Percentiles rank a stretch among this genome's conserved stretches.
phyloP scores from a whole-genome alignment of 148 eudicot species.

The Diospyros kaki region DNA sequence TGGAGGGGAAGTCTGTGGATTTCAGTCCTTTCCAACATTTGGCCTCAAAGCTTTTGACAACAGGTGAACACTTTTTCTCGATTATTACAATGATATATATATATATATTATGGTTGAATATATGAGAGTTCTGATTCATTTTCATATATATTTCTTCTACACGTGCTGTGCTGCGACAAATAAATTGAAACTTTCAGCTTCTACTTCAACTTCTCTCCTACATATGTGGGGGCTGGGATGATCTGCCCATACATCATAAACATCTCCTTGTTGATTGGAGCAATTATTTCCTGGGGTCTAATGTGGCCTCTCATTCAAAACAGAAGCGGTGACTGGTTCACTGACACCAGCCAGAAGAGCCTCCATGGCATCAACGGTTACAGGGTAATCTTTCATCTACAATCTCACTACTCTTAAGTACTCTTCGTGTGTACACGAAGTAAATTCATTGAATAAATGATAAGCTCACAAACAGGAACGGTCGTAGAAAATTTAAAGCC shows the following conservation, averaged over 20 bases:
- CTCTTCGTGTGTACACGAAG: too few species aligned
- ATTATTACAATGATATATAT: neutral
- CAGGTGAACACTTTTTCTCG: slow-evolving; percentile 4
- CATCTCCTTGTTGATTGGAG: slow-evolving; percentile 25
- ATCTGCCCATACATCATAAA: slow-evolving; percentile 37
- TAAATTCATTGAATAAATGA: too few species aligned
- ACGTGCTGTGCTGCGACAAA: neutral
- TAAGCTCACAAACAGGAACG: too few species aligned
- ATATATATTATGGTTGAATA: neutral
- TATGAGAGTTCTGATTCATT: too few species aligned
- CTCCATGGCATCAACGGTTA: slow-evolving; percentile 43
- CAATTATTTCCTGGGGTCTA: slow-evolving; percentile 31
- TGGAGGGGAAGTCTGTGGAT: slow-evolving; percentile 35
- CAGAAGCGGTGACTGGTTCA: slow-evolving; percentile 28
- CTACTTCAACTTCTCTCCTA: slow-evolving; percentile 30
- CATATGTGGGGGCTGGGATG: slow-evolving; percentile 36
- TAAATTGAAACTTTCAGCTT: slow-evolving; percentile 8
- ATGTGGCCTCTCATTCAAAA: slow-evolving; percentile 31
- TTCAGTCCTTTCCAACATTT: slow-evolving; percentile 29
- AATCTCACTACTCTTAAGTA: too few species aligned
- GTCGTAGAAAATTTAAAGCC: too few species aligned
- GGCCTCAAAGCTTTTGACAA: slow-evolving; percentile 23
- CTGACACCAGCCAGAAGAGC: slow-evolving; percentile 15
- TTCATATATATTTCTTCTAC: neutral
- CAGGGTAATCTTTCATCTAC: slow-evolving; percentile 15